Base-by-base conservation (phyloP, 2,329 filamentous ascomycete genomes). In the Neofusicoccum umdonicola region DNA sequence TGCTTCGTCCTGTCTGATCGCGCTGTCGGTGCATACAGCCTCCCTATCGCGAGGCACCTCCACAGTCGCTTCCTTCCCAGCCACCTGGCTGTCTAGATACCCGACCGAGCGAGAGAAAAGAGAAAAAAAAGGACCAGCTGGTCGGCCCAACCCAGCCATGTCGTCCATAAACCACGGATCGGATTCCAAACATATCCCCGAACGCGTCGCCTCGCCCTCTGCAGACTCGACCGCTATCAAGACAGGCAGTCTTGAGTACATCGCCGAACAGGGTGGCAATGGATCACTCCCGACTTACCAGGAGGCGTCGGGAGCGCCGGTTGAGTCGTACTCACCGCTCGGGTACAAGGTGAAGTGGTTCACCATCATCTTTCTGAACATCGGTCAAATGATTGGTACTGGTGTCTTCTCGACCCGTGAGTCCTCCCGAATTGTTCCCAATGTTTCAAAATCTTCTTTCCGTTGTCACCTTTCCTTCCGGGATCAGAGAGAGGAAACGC, bases 391-490 rank as follows among this genome's bases (percentile, higher is more conserved):
- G 85, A 78, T 89, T 51, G 87, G 87, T 1, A 88, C 85, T 0
- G 86, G 86, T 52, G 82, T 88, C n/a, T 88, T 86, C 65, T 88
- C 86, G 0, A 89, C 87, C 0, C 87, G 86, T 88, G 70, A 69
- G 85, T 78, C 9, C 4, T 19, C 22, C 7, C 6, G 27, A 31
- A 7, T 31, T 31, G 6, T 31, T 31, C 27, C 6, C 6, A 31
- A 31, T 31, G 27, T 31, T 7, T 31, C 27, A 31, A 5, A 7
- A 7, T 31, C 1, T 31, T 31, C 27, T 35, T 39, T 27, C 27
- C n/a, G 12, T 50, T 56, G 41, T 17, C n/a, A 13, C 27, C 27
- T 44, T 15, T 12, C 41, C n/a, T 44, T 27, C 22, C 11, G 11
- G 11, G 5, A 39, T 11, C 13, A 13, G 37, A 39, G 1, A 11